phyloP scores from a whole-genome alignment of 2,329 filamentous ascomycete species.

The Arachnopeziza araneosa region DNA sequence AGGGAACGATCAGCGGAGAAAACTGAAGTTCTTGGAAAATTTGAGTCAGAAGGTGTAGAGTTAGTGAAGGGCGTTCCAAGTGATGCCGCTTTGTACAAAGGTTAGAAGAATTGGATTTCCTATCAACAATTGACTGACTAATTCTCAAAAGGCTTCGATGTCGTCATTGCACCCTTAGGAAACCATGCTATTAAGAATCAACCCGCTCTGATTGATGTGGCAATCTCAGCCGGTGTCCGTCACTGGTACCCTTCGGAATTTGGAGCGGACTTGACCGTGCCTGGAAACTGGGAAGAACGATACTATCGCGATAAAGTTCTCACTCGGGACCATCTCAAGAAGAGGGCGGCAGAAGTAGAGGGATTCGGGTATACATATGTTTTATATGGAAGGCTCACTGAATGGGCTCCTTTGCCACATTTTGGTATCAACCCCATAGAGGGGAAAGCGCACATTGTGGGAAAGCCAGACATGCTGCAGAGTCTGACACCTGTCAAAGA shows the following conservation, averaged over 20 bases:
- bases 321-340: conserved; percentile 6
- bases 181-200: conserved; percentile 30
- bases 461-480: conserved; percentile 5
- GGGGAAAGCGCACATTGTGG: not conserved
- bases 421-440: conserved; percentile 6
- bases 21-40: not conserved
- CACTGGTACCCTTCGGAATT: not conserved
- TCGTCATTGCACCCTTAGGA: conserved; percentile 44
- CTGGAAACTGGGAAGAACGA: conserved; percentile 6
- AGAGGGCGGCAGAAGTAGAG: conserved; percentile 1
- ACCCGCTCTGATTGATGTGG: not conserved
- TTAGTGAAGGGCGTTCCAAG: conserved; percentile 1
- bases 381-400: conserved; percentile 5
- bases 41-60: not conserved
- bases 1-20: not conserved
- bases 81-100: conserved; percentile 4
- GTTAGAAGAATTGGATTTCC: not conserved
- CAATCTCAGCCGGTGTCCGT: not conserved
- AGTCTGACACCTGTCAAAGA: not conserved
- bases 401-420: conserved; percentile 5
- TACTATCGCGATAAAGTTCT: conserved; percentile 13
- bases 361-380: conserved; percentile 11
- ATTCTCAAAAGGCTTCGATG: conserved; percentile 43
- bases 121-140: not conserved
- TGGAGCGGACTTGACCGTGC: not conserved